Evolutionary conservation across 768 basidiomycete species (phyloP).

Genomic region (Fistulinella prunicolor): DNA sequence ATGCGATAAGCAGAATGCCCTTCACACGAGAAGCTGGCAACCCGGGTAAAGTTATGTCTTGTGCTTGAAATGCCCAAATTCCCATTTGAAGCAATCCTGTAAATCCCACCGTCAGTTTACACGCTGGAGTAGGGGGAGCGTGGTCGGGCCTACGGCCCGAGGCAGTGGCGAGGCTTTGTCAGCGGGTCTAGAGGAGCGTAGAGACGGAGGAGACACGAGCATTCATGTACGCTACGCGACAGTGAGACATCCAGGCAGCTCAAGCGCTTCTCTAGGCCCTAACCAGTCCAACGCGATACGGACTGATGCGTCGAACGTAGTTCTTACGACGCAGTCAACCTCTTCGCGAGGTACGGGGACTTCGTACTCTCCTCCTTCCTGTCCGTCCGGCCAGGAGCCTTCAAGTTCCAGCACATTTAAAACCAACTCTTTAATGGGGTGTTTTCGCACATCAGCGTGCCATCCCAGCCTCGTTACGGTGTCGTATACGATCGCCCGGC

Average conservation of each 20-base stretch:
- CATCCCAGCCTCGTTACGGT: slow-evolving; percentile 62
- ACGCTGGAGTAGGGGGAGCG: too few species aligned
- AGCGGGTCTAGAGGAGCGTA: too few species aligned
- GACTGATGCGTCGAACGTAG: not conserved
- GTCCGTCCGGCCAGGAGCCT: slow-evolving; percentile 37
- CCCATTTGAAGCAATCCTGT: slow-evolving; percentile 80
- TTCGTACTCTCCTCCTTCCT: slow-evolving; percentile 40
- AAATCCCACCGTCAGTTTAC: slow-evolving; percentile 1
- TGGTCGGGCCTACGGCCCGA: too few species aligned
- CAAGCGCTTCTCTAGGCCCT: too few species aligned
- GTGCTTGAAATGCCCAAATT: slow-evolving; percentile 52
- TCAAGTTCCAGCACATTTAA: slow-evolving; percentile 50
- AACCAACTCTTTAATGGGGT: slow-evolving; percentile 55
- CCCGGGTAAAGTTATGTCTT: slow-evolving; percentile 7
- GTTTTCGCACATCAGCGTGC: slow-evolving; percentile 54
- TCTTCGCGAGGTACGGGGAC: slow-evolving; percentile 61
- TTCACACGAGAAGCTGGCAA: not conserved
- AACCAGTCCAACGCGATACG: too few species aligned
- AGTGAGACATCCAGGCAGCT: too few species aligned
- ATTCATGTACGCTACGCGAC: too few species aligned
- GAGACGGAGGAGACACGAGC: too few species aligned
- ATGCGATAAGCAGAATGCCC: slow-evolving; percentile 1
- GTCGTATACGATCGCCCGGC: slow-evolving; percentile 63
- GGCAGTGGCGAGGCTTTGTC: too few species aligned
- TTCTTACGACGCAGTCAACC: slow-evolving; percentile 57